Evolutionary conservation across 225 moss, liverwort and hornwort genomes (phyloP).

Genomic region (Climacium dendroides): DNA sequence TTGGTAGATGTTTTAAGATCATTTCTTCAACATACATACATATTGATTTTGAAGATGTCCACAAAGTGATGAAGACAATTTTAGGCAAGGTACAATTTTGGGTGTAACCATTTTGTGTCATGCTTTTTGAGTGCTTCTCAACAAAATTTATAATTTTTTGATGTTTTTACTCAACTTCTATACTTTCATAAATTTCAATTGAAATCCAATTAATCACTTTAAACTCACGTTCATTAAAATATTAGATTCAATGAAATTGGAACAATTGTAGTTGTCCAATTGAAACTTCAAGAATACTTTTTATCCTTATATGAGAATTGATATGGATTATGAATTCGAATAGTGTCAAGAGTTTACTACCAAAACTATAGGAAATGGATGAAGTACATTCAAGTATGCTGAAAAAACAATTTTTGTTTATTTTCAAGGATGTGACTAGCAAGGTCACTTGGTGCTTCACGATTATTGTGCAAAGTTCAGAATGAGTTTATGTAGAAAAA

Average conservation of each 20-base stretch:
- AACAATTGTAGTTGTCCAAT: too few species aligned
- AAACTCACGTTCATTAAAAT: background rate
- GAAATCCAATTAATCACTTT: background rate
- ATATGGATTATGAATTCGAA: background rate
- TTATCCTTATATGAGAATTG: fast-evolving
- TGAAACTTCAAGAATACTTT: background rate
- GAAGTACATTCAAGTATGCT: background rate
- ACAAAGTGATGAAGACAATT: too few species aligned
- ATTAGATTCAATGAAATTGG: background rate
- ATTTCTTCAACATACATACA: too few species aligned
- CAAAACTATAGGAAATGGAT: background rate
- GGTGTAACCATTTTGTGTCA: background rate
- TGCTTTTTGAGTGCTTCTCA: background rate
- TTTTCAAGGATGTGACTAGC: background rate
- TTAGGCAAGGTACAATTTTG: too few species aligned
- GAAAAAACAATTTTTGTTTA: background rate
- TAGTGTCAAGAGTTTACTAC: too few species aligned
- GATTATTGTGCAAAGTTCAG: background rate
- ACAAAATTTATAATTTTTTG: background rate
- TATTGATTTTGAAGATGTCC: too few species aligned
- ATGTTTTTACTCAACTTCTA: background rate
- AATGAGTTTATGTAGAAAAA: background rate
- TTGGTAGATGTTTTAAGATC: too few species aligned
- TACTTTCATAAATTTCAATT: background rate
- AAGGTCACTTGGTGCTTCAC: background rate